Evolutionary conservation across 2,329 filamentous ascomycete species (phyloP), one percentile per base, ranked within the genome.

Genomic region (Fusarium acutatum): DNA sequence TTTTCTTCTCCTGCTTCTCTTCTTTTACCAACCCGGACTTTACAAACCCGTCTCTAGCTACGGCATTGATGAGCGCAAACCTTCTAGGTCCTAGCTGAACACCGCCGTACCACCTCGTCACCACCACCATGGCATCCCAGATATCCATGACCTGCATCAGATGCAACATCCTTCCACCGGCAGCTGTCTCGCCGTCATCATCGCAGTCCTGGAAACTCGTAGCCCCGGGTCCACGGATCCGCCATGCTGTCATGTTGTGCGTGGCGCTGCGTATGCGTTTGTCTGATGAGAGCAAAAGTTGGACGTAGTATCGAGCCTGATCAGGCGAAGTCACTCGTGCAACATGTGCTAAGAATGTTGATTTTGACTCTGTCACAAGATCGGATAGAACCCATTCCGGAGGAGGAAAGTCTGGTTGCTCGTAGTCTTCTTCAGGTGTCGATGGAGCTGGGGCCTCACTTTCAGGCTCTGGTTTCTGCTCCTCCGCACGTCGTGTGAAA

Each of bases 221-320:
- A 83, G 84, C 64, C 85, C 84, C 84, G 1, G 82, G 79, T 0
- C 89, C 89, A 35, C 88, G 89, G 61, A 98, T 95, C 17, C 96
- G 90, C 94, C 95, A 98, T 3, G 96, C 96, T 26, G 93, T 95
- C 79, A 99, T 98, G 81, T 98, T 98, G 82, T 99, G 96, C 68
- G 96, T 95, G 9, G 96, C 96, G 52, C 88, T 86, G n/a, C 94
- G 92, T 40, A 94, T 92, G 75, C 93, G 94, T 83, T 93, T 95
- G 82, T 98, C 95, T 14, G 91, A 93, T 10, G 91, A 88, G 13
- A 98, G 87, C 3, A 99, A 87, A 80, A 97, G 91, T 47, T 90
- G 86, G 3, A 98, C 83, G 78, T 90, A 95, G 6, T 84, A 82
- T 65, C 90, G 89, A 6, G 95, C 96, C 81, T 96, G 89, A 2